Conservation (phyloP, 2,329 filamentous ascomycete genomes). For the Thielaviopsis populi region DNA sequence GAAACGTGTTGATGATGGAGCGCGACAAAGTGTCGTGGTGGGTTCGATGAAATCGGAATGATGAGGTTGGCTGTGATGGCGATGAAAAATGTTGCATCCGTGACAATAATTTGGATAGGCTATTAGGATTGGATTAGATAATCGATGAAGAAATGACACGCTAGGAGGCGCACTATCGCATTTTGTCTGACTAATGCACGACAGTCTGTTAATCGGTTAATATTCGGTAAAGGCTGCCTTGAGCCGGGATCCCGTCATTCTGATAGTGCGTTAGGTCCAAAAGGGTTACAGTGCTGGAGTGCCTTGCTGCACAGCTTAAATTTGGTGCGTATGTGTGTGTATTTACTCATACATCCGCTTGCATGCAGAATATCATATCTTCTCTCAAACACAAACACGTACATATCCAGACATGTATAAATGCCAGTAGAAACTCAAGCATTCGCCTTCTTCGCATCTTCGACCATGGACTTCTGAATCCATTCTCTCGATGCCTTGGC, state of each 20-base stretch:
- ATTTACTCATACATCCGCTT: no score
- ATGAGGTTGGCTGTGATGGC: background rate
- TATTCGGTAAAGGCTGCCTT: background rate
- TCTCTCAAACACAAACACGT: no score
- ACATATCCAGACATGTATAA: no score
- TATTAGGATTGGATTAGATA: background rate
- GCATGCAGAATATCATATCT: no score
- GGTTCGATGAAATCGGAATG: background rate
- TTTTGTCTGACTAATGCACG: background rate
- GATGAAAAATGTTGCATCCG: slow-evolving; percentile 1
- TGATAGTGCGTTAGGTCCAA: background rate
- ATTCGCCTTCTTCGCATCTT: slow-evolving; percentile 39
- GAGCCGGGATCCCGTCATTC: background rate
- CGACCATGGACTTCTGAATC: slow-evolving; percentile 56
- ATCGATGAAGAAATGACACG: background rate
- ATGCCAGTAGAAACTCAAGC: background rate
- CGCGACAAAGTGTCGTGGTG: background rate
- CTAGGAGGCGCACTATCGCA: background rate
- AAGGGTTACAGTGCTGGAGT: background rate
- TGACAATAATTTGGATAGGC: background rate
- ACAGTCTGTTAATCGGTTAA: background rate
- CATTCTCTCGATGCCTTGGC: slow-evolving; percentile 41
- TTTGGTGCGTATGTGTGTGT: no score
- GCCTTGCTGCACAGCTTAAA: background rate
- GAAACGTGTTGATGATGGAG: background rate